phyloP scores from a whole-genome alignment of 257 asterid species.

The Henckelia pumila region DNA sequence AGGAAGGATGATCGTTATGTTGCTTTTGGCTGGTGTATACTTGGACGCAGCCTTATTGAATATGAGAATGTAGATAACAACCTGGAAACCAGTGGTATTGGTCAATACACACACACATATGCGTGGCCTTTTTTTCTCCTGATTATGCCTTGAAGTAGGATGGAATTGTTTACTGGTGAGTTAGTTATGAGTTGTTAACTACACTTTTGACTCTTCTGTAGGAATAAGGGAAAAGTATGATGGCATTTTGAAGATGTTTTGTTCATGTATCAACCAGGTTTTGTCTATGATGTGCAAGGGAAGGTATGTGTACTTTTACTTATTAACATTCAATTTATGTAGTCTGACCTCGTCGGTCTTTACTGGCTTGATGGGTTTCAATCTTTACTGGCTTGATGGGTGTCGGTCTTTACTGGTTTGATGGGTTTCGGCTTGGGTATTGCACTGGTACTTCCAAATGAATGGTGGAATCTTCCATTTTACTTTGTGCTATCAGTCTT shows the following conservation, averaged over 20 bases:
- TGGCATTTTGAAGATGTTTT: slow-evolving; percentile 52
- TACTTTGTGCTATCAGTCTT: background rate
- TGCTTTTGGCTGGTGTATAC: slow-evolving; percentile 84
- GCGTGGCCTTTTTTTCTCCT: slow-evolving; percentile 3
- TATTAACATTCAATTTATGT: background rate
- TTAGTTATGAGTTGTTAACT: slow-evolving; percentile 21
- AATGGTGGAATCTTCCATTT: slow-evolving; percentile 15
- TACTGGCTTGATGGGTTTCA: too few species aligned
- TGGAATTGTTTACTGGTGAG: background rate
- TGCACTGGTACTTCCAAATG: slow-evolving; percentile 6
- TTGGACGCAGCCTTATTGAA: slow-evolving; percentile 68
- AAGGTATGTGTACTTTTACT: slow-evolving; percentile 48
- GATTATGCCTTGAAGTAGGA: background rate
- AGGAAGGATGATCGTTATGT: slow-evolving; percentile 70
- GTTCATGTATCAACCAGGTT: slow-evolving; percentile 50
- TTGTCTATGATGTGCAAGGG: slow-evolving; percentile 51
- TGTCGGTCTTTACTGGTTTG: too few species aligned
- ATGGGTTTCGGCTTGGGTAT: slow-evolving; percentile 9
- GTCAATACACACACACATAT: background rate
- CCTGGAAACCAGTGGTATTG: slow-evolving; percentile 54
- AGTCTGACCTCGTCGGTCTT: background rate
- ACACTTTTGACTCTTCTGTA: slow-evolving; percentile 36
- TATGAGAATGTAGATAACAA: slow-evolving; percentile 40
- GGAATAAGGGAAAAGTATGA: slow-evolving; percentile 57
- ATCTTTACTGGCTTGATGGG: too few species aligned